These are phyloP conservation scores for Fusarium anguioides DNA, from an alignment of 2,329 filamentous ascomycete species.

Conservation along the genomic window DNA sequence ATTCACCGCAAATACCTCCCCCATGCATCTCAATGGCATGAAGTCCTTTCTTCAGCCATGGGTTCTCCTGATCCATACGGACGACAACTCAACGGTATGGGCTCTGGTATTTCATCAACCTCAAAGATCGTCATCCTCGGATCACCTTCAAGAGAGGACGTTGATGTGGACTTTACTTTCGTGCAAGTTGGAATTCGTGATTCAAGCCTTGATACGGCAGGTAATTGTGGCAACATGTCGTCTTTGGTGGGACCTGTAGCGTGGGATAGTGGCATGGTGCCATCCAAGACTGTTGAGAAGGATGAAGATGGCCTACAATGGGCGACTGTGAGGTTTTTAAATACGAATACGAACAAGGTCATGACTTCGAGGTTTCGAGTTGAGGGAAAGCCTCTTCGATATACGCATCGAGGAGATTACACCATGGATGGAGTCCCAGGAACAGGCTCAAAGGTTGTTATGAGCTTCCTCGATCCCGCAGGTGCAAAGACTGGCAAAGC, in stretches of 20 bases:
- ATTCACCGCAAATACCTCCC: conserved; percentile 53
- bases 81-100: conserved; percentile 78
- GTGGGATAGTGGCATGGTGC: conserved; percentile 49
- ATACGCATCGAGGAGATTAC: conserved; percentile 60
- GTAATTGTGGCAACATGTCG: conserved; percentile 83
- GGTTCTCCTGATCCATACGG: conserved; percentile 74
- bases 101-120: conserved; percentile 74
- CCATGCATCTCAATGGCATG: conserved; percentile 50
- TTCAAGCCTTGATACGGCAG: conserved; percentile 70
- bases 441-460: conserved; percentile 64
- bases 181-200: conserved; percentile 74
- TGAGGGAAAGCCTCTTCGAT: conserved; percentile 49
- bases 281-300: conserved; percentile 20
- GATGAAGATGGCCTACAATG: conserved; percentile 46
- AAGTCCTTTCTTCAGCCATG: conserved; percentile 69
- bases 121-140: conserved; percentile 78
- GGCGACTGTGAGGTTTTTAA: conserved; percentile 69
- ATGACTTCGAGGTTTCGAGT: conserved; percentile 69
- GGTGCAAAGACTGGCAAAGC: conserved; percentile 70
- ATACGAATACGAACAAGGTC: conserved; percentile 77
- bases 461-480: conserved; percentile 71
- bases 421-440: conserved; percentile 73
- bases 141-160: conserved; percentile 57
- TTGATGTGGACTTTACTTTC: conserved; percentile 78
- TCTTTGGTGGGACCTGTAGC: conserved; percentile 69